Conservation (phyloP, 2,329 filamentous ascomycete genomes). For the Colletotrichum musicola region DNA sequence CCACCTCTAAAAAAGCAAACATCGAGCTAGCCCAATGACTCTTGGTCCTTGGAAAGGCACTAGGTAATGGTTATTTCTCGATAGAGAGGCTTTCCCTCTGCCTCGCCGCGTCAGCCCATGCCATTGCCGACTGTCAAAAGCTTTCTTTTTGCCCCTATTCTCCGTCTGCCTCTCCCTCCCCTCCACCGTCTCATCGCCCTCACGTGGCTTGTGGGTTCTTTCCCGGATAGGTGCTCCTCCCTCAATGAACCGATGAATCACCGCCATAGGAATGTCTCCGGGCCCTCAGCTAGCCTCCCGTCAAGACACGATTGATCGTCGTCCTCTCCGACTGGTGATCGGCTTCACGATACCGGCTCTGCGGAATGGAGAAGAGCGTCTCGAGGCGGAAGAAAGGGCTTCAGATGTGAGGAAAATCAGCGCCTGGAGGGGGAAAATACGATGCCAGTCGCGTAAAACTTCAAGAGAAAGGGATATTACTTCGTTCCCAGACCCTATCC, state of each 20-base stretch:
- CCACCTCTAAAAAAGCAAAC: neutral
- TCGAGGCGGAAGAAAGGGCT: neutral
- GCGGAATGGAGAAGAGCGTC: neutral
- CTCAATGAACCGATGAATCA: neutral
- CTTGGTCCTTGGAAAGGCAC: neutral
- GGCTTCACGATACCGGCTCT: neutral
- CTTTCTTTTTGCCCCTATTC: neutral
- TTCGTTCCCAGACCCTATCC: too few species aligned
- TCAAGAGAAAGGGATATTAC: neutral
- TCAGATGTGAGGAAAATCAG: neutral
- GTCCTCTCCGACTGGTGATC: neutral
- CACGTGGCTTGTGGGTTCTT: neutral
- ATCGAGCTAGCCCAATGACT: neutral
- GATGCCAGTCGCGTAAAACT: neutral
- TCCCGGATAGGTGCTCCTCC: too few species aligned
- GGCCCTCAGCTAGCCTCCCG: constrained; percentile 15
- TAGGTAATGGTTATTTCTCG: neutral
- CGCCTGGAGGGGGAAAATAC: neutral
- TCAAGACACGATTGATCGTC: constrained; percentile 25
- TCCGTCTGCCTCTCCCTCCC: neutral
- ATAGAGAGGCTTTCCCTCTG: too few species aligned
- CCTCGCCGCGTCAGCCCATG: too few species aligned
- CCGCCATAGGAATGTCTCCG: neutral
- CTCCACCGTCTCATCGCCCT: neutral
- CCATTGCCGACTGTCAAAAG: neutral